Conservation (phyloP, 768 basidiomycete species). For the Coprinopsis cinerea region DNA sequence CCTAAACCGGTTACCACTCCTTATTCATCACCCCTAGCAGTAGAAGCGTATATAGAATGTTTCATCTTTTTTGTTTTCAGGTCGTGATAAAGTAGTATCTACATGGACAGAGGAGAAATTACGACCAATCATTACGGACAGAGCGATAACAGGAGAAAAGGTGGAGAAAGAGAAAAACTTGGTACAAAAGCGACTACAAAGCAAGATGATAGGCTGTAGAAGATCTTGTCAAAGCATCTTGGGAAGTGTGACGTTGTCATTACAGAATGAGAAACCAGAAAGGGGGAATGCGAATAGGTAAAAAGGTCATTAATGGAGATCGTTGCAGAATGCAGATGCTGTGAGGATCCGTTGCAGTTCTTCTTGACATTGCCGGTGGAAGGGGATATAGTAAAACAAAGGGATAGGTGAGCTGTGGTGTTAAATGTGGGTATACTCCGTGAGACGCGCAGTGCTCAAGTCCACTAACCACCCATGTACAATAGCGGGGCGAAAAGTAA, state of each 20-base stretch:
- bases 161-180: background rate
- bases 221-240: too few relatives aligned
- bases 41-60: background rate
- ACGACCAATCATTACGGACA: background rate
- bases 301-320: too few relatives aligned
- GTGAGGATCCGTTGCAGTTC: too few relatives aligned
- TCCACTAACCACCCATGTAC: constrained; percentile 2
- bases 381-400: background rate
- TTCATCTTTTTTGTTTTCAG: background rate
- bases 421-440: background rate
- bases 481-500: constrained; percentile 3
- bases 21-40: background rate
- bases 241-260: too few relatives aligned
- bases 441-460: constrained; percentile 2
- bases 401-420: background rate
- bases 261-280: too few relatives aligned
- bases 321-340: too few relatives aligned
- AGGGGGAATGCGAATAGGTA: too few relatives aligned
- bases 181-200: too few relatives aligned
- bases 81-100: background rate
- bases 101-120: background rate
- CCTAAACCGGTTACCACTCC: too few relatives aligned
- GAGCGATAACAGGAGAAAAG: background rate
- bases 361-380: too few relatives aligned
- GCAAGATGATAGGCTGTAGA: too few relatives aligned